Percentiles rank a stretch among this genome's conserved stretches.
These are phyloP conservation scores for Castanea sativa DNA, from an alignment of 306 rosid species.

Conservation along the genomic window DNA sequence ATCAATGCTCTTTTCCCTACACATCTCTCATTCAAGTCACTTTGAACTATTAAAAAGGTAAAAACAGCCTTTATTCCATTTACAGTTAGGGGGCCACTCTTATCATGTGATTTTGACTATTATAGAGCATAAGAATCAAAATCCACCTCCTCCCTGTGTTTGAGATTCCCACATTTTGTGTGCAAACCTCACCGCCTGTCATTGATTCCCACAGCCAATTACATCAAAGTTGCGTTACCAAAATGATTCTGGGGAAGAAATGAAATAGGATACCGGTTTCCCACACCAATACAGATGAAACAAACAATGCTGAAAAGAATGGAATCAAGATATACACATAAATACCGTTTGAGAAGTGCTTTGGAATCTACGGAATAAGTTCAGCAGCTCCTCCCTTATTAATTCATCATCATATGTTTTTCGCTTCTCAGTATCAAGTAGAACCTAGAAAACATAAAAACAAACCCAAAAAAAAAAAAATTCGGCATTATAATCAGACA, in stretches of 20 bases:
- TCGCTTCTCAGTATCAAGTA: constrained; percentile 82
- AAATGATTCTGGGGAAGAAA: not conserved
- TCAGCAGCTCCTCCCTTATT: constrained; percentile 86
- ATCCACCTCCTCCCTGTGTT: constrained; percentile 1
- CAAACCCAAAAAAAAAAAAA: not conserved
- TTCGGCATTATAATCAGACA: constrained; percentile 18
- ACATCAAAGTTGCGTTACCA: not conserved
- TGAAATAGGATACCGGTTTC: not conserved
- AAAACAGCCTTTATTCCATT: not conserved
- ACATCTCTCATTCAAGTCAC: not conserved
- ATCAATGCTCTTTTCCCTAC: constrained; percentile 1
- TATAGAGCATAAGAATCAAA: constrained; percentile 16
- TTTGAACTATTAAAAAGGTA: not conserved
- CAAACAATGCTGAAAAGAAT: constrained; percentile 8
- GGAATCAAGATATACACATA: not conserved
- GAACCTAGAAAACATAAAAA: constrained; percentile 49
- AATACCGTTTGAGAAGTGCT: constrained; percentile 63
- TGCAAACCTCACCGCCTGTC: not conserved
- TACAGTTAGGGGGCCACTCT: constrained; percentile 13
- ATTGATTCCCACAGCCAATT: constrained; percentile 7
- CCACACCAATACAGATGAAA: constrained; percentile 1
- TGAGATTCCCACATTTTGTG: not conserved
- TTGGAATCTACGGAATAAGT: constrained; percentile 70
- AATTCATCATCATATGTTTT: constrained; percentile 91
- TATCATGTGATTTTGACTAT: constrained; percentile 7